Percentiles rank a stretch among this genome's conserved stretches.
These are phyloP conservation scores for Phoenix dactylifera DNA, from an alignment of 176 grass and related monocot genomes.

Conservation along the genomic window DNA sequence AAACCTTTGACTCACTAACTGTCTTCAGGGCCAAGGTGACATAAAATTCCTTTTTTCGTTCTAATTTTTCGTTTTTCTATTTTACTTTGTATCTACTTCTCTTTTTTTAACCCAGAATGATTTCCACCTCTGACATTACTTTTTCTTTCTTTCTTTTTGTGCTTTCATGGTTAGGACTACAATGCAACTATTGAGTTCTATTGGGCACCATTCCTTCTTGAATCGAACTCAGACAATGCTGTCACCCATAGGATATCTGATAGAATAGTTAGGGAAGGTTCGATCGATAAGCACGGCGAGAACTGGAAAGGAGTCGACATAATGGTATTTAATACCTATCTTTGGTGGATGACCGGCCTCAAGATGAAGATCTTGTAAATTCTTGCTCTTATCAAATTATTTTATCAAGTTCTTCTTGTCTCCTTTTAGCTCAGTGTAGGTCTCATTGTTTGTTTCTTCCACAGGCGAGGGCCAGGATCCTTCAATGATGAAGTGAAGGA, in stretches of 20 bases:
- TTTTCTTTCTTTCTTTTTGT: not conserved
- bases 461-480: slow-evolving; percentile 24
- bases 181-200: slow-evolving; percentile 80
- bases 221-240: slow-evolving; percentile 69
- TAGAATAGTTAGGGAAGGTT: slow-evolving; percentile 46
- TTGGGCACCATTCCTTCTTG: slow-evolving; percentile 89
- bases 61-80: no score
- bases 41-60: not conserved
- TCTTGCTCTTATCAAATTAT: not conserved
- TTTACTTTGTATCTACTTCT: no score
- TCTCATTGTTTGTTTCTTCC: no score
- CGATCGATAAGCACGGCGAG: slow-evolving; percentile 51
- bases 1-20: slow-evolving; percentile 26
- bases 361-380: slow-evolving; percentile 56
- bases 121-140: no score
- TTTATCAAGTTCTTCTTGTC: no score
- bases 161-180: slow-evolving; percentile 29
- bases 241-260: slow-evolving; percentile 47
- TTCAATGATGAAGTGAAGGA: slow-evolving; percentile 30
- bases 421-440: no score
- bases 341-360: slow-evolving; percentile 91
- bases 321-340: slow-evolving; percentile 73
- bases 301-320: slow-evolving; percentile 58
- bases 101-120: no score
- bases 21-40: slow-evolving; percentile 47